Evolutionary conservation across 306 rosid species (phyloP), one percentile per base, ranked within the genome.

Genomic region (Lupinus albus): DNA sequence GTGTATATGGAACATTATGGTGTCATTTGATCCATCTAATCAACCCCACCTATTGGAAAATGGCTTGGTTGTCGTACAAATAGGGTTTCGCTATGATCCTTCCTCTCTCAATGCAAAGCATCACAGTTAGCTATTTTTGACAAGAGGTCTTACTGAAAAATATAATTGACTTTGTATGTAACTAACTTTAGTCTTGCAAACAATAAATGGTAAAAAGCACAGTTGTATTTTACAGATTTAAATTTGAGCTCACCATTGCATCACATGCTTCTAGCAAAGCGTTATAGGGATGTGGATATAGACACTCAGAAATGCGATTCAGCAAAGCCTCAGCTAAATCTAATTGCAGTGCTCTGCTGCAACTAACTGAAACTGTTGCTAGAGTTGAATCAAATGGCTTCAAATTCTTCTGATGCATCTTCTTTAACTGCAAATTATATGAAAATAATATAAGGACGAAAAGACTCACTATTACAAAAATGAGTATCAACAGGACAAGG

Each of bases 281-380:
- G 83, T 89, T 84, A 70, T 81, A 89, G 44, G 89, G 88, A 65
- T 82, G 11, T 17, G 84, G 81, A 74, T 46, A 5, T 32, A 56
- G 65, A 65, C 80, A 72, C 36, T 30, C 42, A 42, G 84, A 72
- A 72, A 89, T 74, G 78, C 77, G 89, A 78, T 85, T 66, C 71
- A 92, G 83, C 20, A 89, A 58, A 84, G 81, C 70, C 83, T 92
- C 91, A 0, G 96, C 98, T 70, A 85, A 78, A 75, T 83, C 89
- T 75, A 92, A 74, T 64, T 89, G 83, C 30, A 77, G 78, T 20
- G 68, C 86, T 75, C 69, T 64, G 78, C 96, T 84, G 79, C 89
- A 84, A 60, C 78, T 41, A 48, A 84, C 41, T 55, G 96, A 87
- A 78, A 92, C 85, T 38, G 68, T 60, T 41, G 87, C 95, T 64